Conservation (phyloP, 257 asterid genomes). For the Solanum lycopersicoides region DNA sequence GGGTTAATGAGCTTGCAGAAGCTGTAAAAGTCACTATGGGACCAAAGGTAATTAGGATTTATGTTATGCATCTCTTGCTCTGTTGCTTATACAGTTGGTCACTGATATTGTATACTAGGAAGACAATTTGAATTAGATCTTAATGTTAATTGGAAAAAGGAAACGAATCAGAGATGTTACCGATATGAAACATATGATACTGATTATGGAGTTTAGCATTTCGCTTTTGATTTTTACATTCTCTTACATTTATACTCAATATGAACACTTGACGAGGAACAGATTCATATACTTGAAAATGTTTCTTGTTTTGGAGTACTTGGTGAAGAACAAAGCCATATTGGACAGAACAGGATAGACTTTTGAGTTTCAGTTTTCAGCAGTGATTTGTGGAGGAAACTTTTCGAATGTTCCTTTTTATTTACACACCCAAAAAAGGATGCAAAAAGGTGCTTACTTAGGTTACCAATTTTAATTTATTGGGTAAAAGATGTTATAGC, state of each 20-base stretch:
- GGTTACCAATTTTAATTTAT: neutral
- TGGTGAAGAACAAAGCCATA: neutral
- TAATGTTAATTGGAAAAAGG: neutral
- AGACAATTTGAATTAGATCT: neutral
- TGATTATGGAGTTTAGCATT: neutral
- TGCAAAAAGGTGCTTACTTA: neutral
- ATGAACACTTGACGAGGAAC: neutral
- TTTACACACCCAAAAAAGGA: neutral
- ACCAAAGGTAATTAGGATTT: slow-evolving; percentile 50
- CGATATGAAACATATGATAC: neutral
- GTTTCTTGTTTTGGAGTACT: neutral
- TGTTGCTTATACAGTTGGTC: neutral
- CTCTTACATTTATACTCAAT: neutral
- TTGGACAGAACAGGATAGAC: neutral
- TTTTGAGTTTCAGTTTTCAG: neutral
- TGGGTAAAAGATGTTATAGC: neutral
- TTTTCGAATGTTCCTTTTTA: neutral
- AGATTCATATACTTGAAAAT: neutral
- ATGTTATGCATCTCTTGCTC: neutral
- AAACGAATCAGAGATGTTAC: neutral
- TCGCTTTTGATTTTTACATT: neutral
- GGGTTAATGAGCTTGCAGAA: slow-evolving; percentile 85
- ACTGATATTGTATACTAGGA: neutral
- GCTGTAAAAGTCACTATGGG: slow-evolving; percentile 98
- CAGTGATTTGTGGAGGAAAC: neutral